Evolutionary conservation across 2,329 filamentous ascomycete genomes (phyloP).

Genomic region (Venturia aucupariae): DNA sequence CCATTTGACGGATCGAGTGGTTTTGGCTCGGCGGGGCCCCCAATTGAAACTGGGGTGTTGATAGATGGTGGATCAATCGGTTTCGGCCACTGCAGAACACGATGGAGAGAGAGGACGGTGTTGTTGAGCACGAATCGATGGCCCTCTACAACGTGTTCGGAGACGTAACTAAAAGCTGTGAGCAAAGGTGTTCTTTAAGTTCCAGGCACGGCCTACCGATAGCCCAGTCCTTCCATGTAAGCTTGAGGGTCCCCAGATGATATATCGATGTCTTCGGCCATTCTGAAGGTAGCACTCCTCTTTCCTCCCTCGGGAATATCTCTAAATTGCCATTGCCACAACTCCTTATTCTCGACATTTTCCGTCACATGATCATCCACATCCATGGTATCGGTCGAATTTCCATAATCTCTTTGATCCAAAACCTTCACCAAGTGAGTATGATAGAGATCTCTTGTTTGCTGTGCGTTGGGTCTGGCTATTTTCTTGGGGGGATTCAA

Average conservation of each 20-base stretch:
- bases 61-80: slow-evolving; percentile 21
- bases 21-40: slow-evolving; percentile 32
- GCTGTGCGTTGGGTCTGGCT: neutral
- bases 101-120: slow-evolving; percentile 47
- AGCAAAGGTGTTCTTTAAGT: slow-evolving; percentile 18
- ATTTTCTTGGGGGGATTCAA: slow-evolving; percentile 31
- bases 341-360: slow-evolving; percentile 1
- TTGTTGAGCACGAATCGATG: slow-evolving; percentile 50
- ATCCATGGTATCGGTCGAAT: neutral
- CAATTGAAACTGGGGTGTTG: slow-evolving; percentile 29
- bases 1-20: slow-evolving; percentile 47
- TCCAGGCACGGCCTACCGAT: slow-evolving; percentile 36
- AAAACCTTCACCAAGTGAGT: slow-evolving; percentile 40
- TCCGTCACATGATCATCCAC: slow-evolving; percentile 16
- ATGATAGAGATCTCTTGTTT: slow-evolving; percentile 42
- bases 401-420: slow-evolving; percentile 28
- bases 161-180: slow-evolving; percentile 38
- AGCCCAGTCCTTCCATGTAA: slow-evolving; percentile 44
- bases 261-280: slow-evolving; percentile 40
- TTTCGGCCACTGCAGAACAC: slow-evolving; percentile 39
- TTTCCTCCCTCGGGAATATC: slow-evolving; percentile 41
- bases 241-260: slow-evolving; percentile 40
- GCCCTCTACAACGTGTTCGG: slow-evolving; percentile 48
- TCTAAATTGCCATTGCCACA: slow-evolving; percentile 31
- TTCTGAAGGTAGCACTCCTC: slow-evolving; percentile 44